Evolutionary conservation across 169 alveolate genomes (phyloP).

Genomic region (Amoebophrya sp.): DNA sequence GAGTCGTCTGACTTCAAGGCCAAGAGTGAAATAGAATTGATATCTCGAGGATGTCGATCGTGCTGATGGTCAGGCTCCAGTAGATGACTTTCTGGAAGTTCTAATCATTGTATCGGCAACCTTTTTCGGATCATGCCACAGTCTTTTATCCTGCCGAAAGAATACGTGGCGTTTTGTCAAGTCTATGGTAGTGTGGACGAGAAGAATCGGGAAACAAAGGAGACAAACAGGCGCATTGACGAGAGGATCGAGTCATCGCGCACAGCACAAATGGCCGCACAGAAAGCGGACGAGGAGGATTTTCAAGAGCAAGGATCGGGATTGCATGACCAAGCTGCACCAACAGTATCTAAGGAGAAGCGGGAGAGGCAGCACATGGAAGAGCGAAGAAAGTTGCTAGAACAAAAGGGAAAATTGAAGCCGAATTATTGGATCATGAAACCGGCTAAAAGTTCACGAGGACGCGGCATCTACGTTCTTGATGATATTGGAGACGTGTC

Average conservation of each 20-base stretch:
- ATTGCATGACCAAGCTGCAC: neutral
- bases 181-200: conserved; percentile 56
- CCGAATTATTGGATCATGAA: conserved; percentile 67
- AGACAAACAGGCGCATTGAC: neutral
- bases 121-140: conserved; percentile 58
- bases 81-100: too few relatives aligned
- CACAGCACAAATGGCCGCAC: neutral
- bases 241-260: too few relatives aligned
- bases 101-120: too few relatives aligned
- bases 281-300: neutral
- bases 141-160: conserved; percentile 69
- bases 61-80: too few relatives aligned
- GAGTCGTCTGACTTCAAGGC: too few relatives aligned
- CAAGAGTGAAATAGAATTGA: too few relatives aligned
- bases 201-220: conserved; percentile 51
- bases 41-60: too few relatives aligned
- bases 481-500: conserved; percentile 60
- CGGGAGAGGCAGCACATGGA: neutral
- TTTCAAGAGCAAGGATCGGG: too few relatives aligned
- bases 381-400: neutral
- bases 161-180: conserved; percentile 62
- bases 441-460: conserved; percentile 73
- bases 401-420: neutral
- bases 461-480: conserved; percentile 69
- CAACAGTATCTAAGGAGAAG: neutral